Evolutionary conservation across 345 rosid genomes (phyloP).

Genomic region (Eucalyptus erythrocorys): DNA sequence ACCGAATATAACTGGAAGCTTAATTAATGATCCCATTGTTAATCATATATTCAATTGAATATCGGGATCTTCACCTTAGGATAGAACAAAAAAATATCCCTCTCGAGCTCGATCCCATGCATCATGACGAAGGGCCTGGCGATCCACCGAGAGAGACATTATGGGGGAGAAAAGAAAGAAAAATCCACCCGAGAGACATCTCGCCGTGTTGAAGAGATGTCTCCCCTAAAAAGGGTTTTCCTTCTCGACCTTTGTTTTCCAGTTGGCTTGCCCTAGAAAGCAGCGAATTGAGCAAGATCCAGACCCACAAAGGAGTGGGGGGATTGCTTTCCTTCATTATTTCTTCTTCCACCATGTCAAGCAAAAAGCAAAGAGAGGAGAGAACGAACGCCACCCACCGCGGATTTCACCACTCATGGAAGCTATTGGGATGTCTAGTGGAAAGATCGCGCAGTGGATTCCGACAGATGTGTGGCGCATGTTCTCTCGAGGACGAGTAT

Average conservation of each 20-base stretch:
- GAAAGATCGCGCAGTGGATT: not conserved
- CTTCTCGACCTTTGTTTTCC: not conserved
- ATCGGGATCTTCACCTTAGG: not conserved
- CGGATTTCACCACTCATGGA: not conserved
- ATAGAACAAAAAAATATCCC: not conserved
- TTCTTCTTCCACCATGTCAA: not conserved
- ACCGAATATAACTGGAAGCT: not conserved
- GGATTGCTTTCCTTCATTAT: not conserved
- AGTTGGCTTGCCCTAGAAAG: not conserved
- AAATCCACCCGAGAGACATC: not conserved
- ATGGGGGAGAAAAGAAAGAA: not conserved
- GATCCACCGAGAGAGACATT: not conserved
- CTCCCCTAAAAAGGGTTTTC: not conserved
- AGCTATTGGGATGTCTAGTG: not conserved
- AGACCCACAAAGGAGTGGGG: not conserved
- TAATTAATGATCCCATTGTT: not conserved
- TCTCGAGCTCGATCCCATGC: not conserved
- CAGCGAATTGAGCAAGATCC: not conserved
- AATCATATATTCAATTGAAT: not conserved
- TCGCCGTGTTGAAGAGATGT: not conserved
- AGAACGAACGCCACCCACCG: not conserved
- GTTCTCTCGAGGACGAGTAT: not conserved
- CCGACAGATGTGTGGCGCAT: not conserved
- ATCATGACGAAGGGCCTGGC: not conserved
- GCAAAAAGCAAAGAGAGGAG: not conserved